Evolutionary conservation across 116 monocot species (phyloP).

Genomic region (Phalaenopsis hybrid): DNA sequence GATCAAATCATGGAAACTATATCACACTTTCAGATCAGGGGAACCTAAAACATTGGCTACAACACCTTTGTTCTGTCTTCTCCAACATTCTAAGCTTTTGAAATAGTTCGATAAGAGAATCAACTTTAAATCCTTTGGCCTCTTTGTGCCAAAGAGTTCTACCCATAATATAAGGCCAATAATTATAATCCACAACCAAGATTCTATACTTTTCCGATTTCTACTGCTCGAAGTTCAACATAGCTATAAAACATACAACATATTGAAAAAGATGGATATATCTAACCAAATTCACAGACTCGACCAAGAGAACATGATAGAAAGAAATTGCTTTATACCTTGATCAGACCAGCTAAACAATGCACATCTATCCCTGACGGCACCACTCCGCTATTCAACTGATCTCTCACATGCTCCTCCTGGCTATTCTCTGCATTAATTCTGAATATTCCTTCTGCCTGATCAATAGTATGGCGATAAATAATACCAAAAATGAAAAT

Average conservation of each 20-base stretch:
- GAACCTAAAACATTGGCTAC: too few relatives aligned
- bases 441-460: slow-evolving; percentile 47
- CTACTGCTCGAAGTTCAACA: not conserved
- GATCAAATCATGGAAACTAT: too few relatives aligned
- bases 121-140: too few relatives aligned
- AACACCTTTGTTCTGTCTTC: too few relatives aligned
- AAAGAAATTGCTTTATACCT: slow-evolving; percentile 16
- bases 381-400: slow-evolving; percentile 37
- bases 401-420: slow-evolving; percentile 34
- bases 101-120: too few relatives aligned
- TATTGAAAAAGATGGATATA: not conserved
- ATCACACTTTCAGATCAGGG: too few relatives aligned
- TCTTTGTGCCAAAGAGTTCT: too few relatives aligned
- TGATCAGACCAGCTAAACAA: slow-evolving; percentile 44
- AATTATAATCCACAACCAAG: not conserved
- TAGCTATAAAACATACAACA: not conserved
- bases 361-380: slow-evolving; percentile 37
- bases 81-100: too few relatives aligned
- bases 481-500: not conserved
- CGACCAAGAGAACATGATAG: not conserved
- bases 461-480: slow-evolving; percentile 6
- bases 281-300: not conserved
- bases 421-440: slow-evolving; percentile 39
- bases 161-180: not conserved
- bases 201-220: not conserved